Evolutionary conservation across 495 filamentous ascomycete genomes (phyloP).

Genomic region (Chaetomidium leptoderma): DNA sequence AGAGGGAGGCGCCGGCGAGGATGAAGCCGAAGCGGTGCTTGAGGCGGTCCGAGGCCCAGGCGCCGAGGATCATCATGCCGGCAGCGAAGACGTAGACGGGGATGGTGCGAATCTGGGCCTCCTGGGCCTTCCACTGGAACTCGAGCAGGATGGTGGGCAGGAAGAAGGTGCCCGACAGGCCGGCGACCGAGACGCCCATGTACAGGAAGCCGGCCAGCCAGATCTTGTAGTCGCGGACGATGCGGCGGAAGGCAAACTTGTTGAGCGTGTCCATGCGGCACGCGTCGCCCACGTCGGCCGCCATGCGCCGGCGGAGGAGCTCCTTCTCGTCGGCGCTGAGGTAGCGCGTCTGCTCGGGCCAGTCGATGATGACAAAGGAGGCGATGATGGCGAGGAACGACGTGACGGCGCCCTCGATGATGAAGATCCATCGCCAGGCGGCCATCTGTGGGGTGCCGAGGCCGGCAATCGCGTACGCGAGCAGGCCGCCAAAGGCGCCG

Average conservation of each 20-base stretch:
- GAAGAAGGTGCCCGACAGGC: conserved; percentile 63
- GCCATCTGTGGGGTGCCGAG: conserved; percentile 19
- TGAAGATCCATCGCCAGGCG: conserved; percentile 61
- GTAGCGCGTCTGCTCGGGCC: conserved; percentile 52
- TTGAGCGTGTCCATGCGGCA: conserved; percentile 59
- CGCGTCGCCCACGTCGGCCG: conserved; percentile 59
- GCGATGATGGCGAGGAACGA: conserved; percentile 47
- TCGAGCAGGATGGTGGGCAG: conserved; percentile 61
- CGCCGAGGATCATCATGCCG: conserved; percentile 56
- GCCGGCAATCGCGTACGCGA: conserved; percentile 37
- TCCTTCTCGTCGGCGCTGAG: conserved; percentile 51
- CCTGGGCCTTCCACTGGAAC: conserved; percentile 54
- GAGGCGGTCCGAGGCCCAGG: conserved; percentile 55
- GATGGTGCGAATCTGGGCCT: conserved; percentile 58
- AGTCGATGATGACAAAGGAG: conserved; percentile 53
- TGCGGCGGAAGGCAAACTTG: conserved; percentile 61
- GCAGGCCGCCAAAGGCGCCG: conserved; percentile 61
- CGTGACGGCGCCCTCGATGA: conserved; percentile 58
- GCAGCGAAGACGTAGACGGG: conserved; percentile 63
- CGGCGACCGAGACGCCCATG: conserved; percentile 49
- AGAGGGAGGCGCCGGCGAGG: conserved; percentile 47
- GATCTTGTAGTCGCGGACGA: conserved; percentile 54
- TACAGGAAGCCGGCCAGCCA: conserved; percentile 45
- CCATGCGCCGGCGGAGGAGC: conserved; percentile 45
- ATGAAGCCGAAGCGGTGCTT: conserved; percentile 57